A percentile compares a stretch with the other conserved stretches of the same genome.
These are phyloP conservation scores for Rutstroemia sp. DNA, from an alignment of 2,329 filamentous ascomycete species.

Conservation along the genomic window DNA sequence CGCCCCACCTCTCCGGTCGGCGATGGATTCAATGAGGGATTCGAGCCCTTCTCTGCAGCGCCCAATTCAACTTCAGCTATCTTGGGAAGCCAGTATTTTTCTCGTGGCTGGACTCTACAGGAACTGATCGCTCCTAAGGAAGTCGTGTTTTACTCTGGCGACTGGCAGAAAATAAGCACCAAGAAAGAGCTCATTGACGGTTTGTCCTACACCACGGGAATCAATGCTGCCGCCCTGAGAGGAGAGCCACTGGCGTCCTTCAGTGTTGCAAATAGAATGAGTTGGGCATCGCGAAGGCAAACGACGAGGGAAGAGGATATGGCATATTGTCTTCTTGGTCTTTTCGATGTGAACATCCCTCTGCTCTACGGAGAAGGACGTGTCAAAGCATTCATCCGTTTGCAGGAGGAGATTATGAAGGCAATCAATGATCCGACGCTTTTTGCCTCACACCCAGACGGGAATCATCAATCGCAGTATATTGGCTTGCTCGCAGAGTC, in stretches of 20 bases:
- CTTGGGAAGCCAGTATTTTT: neutral
- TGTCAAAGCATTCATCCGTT: slow-evolving; percentile 27
- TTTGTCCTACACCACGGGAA: neutral
- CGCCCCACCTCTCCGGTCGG: too few relatives aligned
- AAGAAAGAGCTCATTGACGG: neutral
- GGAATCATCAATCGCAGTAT: too few relatives aligned
- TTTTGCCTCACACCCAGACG: too few relatives aligned
- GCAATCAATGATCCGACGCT: too few relatives aligned
- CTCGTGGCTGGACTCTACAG: neutral
- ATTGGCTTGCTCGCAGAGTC: too few relatives aligned
- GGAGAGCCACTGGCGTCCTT: neutral
- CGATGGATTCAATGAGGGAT: too few relatives aligned
- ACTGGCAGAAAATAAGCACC: neutral
- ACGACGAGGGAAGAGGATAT: slow-evolving; percentile 25
- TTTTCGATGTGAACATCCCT: slow-evolving; percentile 32
- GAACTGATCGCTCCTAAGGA: neutral
- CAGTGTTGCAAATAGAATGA: neutral
- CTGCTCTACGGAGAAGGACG: slow-evolving; percentile 31
- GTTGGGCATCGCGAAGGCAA: slow-evolving; percentile 13
- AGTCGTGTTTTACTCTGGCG: neutral
- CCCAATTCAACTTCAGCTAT: neutral
- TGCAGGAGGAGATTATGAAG: slow-evolving; percentile 31
- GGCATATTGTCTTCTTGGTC: slow-evolving; percentile 32
- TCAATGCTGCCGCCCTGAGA: neutral
- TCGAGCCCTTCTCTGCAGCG: too few relatives aligned